Evolutionary conservation across 495 filamentous ascomycete genomes (phyloP), one percentile per base, ranked within the genome.

Genomic region (Rhizodiscina lignyota): DNA sequence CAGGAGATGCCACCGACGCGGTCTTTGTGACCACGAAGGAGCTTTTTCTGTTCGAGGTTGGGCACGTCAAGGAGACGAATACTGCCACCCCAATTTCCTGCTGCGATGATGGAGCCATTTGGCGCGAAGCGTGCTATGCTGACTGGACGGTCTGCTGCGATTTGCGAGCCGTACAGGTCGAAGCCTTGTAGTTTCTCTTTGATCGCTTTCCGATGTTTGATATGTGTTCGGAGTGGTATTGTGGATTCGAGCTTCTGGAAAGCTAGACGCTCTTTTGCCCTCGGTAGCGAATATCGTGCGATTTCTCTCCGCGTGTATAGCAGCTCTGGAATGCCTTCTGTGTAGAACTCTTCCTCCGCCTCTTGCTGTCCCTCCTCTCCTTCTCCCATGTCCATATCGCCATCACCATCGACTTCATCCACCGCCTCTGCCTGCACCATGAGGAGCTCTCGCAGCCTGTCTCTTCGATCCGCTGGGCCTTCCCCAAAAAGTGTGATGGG

Each of bases 401-500:
- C 67, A 43, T 70, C 74, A 4, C 53, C 57, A 51, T 70, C 64
- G 35, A 64, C 56, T 8, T 49, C 64, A 3, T 61, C 42, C 5
- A 32, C 39, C 0, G 33, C 59, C 43, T 91, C 83, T n/a, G 72
- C 70, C 39, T 81, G 62, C 22, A 70, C 68, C 2, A 77, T 76
- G 27, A 96, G 62, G 0, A 96, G 60, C 50, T 83, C 79, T 47
- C 89, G 73, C 40, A 99, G 52, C 37, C 89, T 70, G 42, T 94
- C 89, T 59, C 89, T 68, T 38, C 89, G 64, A 45, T 96, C 87
- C 4, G 63, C 74, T 0, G 78, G 79, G 4, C 83, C 85, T 64
- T 99, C 89, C 30, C 83, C 89, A 46, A 99, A 99, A 0, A 96
- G 66, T 4, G 91, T 99, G 37, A 96, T 77, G 2, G 89, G 91